Base-by-base conservation (phyloP, 2,329 filamentous ascomycete genomes). In the Piedraia hortae region DNA sequence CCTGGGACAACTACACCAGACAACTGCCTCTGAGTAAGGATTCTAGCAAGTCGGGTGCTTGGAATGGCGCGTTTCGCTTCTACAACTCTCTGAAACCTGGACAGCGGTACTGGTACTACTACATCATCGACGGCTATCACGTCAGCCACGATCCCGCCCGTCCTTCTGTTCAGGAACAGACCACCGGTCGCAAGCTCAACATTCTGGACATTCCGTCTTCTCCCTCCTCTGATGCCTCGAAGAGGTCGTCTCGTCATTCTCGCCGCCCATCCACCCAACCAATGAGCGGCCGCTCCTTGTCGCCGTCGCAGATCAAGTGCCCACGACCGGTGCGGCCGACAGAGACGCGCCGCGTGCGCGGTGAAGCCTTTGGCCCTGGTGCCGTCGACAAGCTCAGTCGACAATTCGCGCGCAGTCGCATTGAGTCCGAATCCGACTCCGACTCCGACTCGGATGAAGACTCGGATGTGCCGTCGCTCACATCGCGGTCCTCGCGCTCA, bases 71-170 rank as follows among this genome's bases (percentile, higher is more conserved):
- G 41, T 91, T 97, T 59, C 71, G 77, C 54, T 91, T 97, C 56
- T 73, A 85, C 53, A 71, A 70, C 45, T 53, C 64, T 30, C 62
- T 93, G 39, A 68, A 82, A 56, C 59, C 75, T 38, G 78, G 82
- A 46, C 67, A 75, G 46, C 70, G 82, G 45, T 93, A 93, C 66
- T 97, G 85, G 85, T 97, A 93, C 68, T 97, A 97, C 66, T 97
- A 91, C 62, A 91, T 93, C 66, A 85, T 93, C 49, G 85, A 97
- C 48, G 85, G 85, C 38, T 91, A 91, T 65, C 80, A 91, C 50
- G 71, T 89, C 47, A 80, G 80, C 30, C 82, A 93, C 61, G 85
- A 93, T 54, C 80, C 82, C 36, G 74, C 73, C 47, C 69, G 78
- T 46, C 58, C 72, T 41, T 82, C 71, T 44, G 88, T 74, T 43